phyloP scores from a whole-genome alignment of 2,329 filamentous ascomycete genomes.

The Ceratocystiopsis sp. region DNA sequence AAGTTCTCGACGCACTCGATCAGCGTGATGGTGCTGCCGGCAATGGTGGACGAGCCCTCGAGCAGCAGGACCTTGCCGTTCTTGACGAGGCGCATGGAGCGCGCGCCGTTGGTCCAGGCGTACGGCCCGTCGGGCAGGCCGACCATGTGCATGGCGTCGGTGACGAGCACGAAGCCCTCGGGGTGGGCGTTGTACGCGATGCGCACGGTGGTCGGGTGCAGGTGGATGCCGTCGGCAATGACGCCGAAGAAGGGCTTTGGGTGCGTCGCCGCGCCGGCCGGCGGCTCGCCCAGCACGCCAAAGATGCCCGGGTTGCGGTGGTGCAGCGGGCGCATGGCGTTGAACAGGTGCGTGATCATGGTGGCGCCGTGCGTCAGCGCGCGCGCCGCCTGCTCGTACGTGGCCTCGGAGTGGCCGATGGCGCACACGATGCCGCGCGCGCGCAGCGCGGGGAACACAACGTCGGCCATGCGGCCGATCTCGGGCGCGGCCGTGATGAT shows the following conservation, averaged over 20 bases:
- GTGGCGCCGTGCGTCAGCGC: constrained; percentile 60
- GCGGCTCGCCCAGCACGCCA: constrained; percentile 54
- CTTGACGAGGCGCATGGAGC: constrained; percentile 45
- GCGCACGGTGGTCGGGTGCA: constrained; percentile 76
- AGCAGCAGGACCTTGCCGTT: constrained; percentile 55
- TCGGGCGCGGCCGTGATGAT: constrained; percentile 83
- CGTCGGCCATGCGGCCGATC: constrained; percentile 46
- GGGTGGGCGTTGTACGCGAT: constrained; percentile 81
- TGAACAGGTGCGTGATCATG: constrained; percentile 91
- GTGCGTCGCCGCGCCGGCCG: constrained; percentile 33
- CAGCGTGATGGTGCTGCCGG: constrained; percentile 57
- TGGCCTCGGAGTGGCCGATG: constrained; percentile 75
- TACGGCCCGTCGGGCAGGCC: constrained; percentile 74
- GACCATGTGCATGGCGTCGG: constrained; percentile 78
- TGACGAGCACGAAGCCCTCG: constrained; percentile 72
- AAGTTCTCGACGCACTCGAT: constrained; percentile 75
- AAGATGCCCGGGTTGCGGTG: constrained; percentile 87
- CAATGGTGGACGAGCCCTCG: constrained; percentile 64
- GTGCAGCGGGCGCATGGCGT: constrained; percentile 79
- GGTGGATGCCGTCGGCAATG: constrained; percentile 79
- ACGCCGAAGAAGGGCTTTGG: constrained; percentile 71
- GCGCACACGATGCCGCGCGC: constrained; percentile 55
- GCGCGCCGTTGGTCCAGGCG: constrained; percentile 62
- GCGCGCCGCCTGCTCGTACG: constrained; percentile 61
- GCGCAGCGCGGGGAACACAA: constrained; percentile 47